These are phyloP conservation scores for Erythrophleum fordii DNA, from an alignment of 306 rosid genomes.

Conservation along the genomic window DNA sequence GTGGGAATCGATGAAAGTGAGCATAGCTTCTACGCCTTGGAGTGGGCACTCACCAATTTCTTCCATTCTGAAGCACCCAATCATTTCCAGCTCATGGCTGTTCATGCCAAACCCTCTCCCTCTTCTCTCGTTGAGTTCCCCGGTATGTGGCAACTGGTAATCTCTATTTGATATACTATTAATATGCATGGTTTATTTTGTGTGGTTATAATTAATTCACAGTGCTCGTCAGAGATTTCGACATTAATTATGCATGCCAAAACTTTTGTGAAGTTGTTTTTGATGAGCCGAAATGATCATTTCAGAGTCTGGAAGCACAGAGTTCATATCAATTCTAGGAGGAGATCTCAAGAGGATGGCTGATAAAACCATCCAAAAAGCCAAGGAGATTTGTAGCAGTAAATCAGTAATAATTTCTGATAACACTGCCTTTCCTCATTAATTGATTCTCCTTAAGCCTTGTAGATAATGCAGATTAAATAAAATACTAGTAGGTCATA, in stretches of 20 bases:
- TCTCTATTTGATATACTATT: too few relatives aligned
- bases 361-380: constrained; percentile 3
- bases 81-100: not conserved
- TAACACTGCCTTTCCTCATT: not conserved
- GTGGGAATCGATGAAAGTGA: constrained; percentile 18
- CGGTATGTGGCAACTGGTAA: not conserved
- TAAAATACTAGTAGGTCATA: too few relatives aligned
- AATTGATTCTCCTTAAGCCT: not conserved
- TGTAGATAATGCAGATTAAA: not conserved
- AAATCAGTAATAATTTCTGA: not conserved
- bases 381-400: not conserved
- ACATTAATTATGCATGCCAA: not conserved
- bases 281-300: not conserved
- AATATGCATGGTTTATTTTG: too few relatives aligned
- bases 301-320: constrained; percentile 2
- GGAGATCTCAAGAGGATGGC: not conserved
- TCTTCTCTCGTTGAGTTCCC: constrained; percentile 7
- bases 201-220: too few relatives aligned
- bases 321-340: not conserved
- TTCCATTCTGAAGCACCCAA: not conserved
- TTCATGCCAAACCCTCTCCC: constrained; percentile 19
- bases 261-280: not conserved
- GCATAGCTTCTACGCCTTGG: constrained; percentile 21
- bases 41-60: constrained; percentile 9
- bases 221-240: too few relatives aligned